A percentile compares a stretch with the other conserved stretches of the same genome.
Evolutionary conservation across 257 asterid species (phyloP).

Genomic region (Rehmannia glutinosa): DNA sequence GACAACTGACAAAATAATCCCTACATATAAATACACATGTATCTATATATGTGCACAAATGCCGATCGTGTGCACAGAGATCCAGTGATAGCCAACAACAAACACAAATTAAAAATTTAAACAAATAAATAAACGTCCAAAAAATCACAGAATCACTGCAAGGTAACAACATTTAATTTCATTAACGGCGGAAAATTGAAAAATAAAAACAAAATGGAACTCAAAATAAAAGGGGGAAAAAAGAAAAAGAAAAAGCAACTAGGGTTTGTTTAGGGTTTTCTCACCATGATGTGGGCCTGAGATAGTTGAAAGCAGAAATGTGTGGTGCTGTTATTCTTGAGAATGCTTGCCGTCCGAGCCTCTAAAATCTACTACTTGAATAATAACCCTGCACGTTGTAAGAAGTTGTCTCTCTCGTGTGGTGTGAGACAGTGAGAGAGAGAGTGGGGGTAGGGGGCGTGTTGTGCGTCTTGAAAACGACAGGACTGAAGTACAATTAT

Average conservation of each 20-base stretch:
- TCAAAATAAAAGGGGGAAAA: too few relatives aligned
- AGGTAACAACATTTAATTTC: not conserved
- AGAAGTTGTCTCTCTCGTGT: not conserved
- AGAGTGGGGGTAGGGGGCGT: not conserved
- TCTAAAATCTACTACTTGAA: not conserved
- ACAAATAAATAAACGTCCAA: not conserved
- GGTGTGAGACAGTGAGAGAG: not conserved
- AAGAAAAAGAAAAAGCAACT: not conserved
- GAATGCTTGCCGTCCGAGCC: not conserved
- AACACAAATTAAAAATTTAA: not conserved
- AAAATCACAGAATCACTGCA: not conserved
- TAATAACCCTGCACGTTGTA: not conserved
- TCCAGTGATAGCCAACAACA: not conserved
- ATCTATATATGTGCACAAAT: too few relatives aligned
- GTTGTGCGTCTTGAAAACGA: not conserved
- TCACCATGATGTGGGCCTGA: not conserved
- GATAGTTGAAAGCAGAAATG: not conserved
- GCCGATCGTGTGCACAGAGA: not conserved
- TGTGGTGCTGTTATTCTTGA: not conserved
- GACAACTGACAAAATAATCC: too few relatives aligned
- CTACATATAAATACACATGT: too few relatives aligned
- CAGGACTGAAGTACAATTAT: too few relatives aligned
- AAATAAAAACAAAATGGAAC: not conserved
- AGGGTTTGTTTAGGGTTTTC: not conserved
- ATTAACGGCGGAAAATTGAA: not conserved